These are phyloP conservation scores for Mycena kentingensis DNA, from an alignment of 768 basidiomycete genomes.

Conservation along the genomic window DNA sequence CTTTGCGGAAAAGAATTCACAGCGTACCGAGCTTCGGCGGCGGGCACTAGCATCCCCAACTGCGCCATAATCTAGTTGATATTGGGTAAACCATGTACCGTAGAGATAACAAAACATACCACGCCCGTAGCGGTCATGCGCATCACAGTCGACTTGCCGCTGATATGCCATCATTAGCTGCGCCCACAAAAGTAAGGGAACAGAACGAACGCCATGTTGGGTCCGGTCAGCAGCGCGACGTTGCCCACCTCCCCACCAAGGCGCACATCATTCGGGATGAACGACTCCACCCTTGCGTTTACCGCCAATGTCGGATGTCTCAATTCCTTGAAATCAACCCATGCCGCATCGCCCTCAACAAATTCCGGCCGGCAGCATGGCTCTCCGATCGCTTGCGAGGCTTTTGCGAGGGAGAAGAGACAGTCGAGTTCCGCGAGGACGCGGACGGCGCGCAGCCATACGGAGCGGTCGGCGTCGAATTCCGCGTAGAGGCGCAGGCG, in stretches of 20 bases:
- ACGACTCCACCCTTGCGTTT: slow-evolving; percentile 61
- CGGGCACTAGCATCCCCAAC: slow-evolving; percentile 94
- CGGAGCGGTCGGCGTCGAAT: slow-evolving; percentile 77
- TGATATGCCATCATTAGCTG: slow-evolving; percentile 29
- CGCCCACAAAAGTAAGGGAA: slow-evolving; percentile 5
- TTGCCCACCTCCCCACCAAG: slow-evolving; percentile 76
- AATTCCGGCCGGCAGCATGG: slow-evolving; percentile 92
- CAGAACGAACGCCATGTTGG: slow-evolving; percentile 76
- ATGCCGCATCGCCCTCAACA: slow-evolving; percentile 76
- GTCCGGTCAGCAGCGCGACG: slow-evolving; percentile 88
- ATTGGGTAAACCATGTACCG: too few relatives aligned
- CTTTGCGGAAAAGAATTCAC: not conserved
- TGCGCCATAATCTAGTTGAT: slow-evolving; percentile 80
- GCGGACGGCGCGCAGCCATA: slow-evolving; percentile 83
- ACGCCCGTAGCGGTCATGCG: slow-evolving; percentile 96
- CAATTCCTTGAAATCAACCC: slow-evolving; percentile 85
- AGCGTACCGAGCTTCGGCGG: slow-evolving; percentile 67
- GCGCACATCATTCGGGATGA: slow-evolving; percentile 92
- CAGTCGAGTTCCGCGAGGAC: slow-evolving; percentile 97
- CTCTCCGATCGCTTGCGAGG: slow-evolving; percentile 87
- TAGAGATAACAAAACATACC: too few relatives aligned
- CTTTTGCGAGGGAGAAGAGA: slow-evolving; percentile 86
- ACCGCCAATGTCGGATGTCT: slow-evolving; percentile 86
- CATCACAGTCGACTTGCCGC: slow-evolving; percentile 85
- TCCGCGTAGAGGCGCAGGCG: slow-evolving; percentile 75